Conservation (phyloP, 2,329 filamentous ascomycete species). For the Sporothrix pallida region DNA sequence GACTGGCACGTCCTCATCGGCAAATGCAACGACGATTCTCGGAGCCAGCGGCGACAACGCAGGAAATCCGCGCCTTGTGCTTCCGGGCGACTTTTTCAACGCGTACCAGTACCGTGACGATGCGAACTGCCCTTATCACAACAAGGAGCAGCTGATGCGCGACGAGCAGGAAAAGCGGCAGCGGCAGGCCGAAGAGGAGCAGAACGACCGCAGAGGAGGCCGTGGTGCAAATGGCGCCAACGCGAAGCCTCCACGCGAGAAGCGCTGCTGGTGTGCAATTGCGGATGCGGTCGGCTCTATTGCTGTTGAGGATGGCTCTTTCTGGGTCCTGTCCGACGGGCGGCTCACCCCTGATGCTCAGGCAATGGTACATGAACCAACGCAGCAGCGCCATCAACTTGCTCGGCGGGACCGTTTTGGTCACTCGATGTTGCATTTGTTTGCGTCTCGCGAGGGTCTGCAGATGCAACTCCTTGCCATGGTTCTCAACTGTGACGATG, state of each 20-base stretch:
- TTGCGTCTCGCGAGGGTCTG: slow-evolving; percentile 49
- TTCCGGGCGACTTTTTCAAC: slow-evolving; percentile 59
- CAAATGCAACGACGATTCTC: slow-evolving; percentile 23
- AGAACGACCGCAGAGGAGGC: slow-evolving; percentile 12
- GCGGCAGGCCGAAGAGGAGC: slow-evolving; percentile 21
- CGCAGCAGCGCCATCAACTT: slow-evolving; percentile 37
- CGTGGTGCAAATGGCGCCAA: not conserved
- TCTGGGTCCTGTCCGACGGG: slow-evolving; percentile 43
- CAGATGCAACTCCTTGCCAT: slow-evolving; percentile 43
- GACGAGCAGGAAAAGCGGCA: slow-evolving; percentile 27
- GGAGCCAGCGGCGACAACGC: slow-evolving; percentile 36
- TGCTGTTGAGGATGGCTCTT: slow-evolving; percentile 36
- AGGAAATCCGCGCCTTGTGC: slow-evolving; percentile 42
- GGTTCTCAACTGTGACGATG: slow-evolving; percentile 38
- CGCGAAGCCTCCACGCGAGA: slow-evolving; percentile 33
- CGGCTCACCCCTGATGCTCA: slow-evolving; percentile 42
- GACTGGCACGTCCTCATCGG: not conserved
- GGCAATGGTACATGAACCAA: slow-evolving; percentile 38
- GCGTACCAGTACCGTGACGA: slow-evolving; percentile 42
- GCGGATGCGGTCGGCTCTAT: slow-evolving; percentile 37
- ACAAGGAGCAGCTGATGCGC: slow-evolving; percentile 31
- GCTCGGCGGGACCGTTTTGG: slow-evolving; percentile 51
- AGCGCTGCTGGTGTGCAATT: slow-evolving; percentile 46
- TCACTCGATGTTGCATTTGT: slow-evolving; percentile 56
- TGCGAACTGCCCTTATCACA: slow-evolving; percentile 39